A percentile compares a stretch with the other conserved stretches of the same genome.
phyloP scores from a whole-genome alignment of 2,329 filamentous ascomycete genomes.

The Cladosporium austrohemisphaericum region DNA sequence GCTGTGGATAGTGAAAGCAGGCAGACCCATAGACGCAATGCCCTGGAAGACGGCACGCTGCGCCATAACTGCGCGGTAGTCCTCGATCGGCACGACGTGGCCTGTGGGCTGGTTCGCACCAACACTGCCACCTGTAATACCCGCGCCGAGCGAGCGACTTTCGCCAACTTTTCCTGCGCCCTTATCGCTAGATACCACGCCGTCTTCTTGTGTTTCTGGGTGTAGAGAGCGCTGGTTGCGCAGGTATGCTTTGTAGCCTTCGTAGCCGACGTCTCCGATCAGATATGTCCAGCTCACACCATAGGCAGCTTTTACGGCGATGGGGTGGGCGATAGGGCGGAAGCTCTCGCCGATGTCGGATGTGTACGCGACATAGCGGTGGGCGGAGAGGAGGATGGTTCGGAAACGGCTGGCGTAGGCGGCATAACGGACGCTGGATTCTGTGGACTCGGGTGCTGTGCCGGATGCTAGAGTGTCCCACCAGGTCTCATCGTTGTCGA shows the following conservation, averaged over 20 bases:
- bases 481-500: conserved; percentile 65
- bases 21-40: conserved; percentile 87
- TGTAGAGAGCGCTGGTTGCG: conserved; percentile 74
- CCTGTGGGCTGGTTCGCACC: conserved; percentile 35
- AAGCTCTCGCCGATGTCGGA: conserved; percentile 94
- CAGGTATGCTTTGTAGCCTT: conserved; percentile 92
- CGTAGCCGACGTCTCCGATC: conserved; percentile 81
- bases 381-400: conserved; percentile 75
- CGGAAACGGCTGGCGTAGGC: conserved; percentile 73
- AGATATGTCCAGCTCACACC: conserved; percentile 91
- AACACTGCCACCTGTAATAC: conserved; percentile 19
- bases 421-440: conserved; percentile 82
- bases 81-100: conserved; percentile 70
- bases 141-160: conserved; percentile 17
- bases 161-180: conserved; percentile 1
- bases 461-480: conserved; percentile 56
- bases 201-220: conserved; percentile 46
- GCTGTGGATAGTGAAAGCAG: conserved; percentile 89
- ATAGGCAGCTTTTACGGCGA: conserved; percentile 76
- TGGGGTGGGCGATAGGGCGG: conserved; percentile 83
- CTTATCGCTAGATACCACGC: conserved; percentile 17
- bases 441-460: conserved; percentile 73
- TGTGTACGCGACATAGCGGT: conserved; percentile 96
- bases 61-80: conserved; percentile 86
- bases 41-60: conserved; percentile 88